Conservation (phyloP, 2,329 filamentous ascomycete species). For the Xylaria multiplex region DNA sequence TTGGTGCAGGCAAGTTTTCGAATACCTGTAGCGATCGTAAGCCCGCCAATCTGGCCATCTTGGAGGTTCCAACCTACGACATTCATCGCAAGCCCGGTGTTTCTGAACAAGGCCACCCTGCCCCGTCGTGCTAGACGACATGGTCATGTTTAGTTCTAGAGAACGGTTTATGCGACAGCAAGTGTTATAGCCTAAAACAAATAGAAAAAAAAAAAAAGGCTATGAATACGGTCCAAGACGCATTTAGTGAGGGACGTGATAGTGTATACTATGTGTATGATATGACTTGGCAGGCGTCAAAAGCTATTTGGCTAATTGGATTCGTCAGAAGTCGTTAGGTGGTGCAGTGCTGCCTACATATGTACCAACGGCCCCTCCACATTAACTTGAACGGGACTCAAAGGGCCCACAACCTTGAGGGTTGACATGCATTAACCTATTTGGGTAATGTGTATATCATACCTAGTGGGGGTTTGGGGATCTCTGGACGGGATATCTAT, state of each 20-base stretch:
- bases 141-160: slow-evolving; percentile 5
- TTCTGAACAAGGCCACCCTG: slow-evolving; percentile 52
- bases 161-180: slow-evolving; percentile 3
- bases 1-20: slow-evolving; percentile 74
- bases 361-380: neutral
- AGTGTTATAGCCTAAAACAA: neutral
- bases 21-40: slow-evolving; percentile 55
- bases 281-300: neutral
- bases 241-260: neutral
- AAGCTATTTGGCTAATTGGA: neutral
- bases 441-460: no score
- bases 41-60: slow-evolving; percentile 2
- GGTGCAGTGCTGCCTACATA: neutral
- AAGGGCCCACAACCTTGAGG: no score
- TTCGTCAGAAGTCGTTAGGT: neutral
- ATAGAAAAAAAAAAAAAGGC: neutral
- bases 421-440: no score
- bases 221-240: neutral
- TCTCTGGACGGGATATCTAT: no score
- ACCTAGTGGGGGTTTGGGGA: no score
- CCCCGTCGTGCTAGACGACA: slow-evolving; percentile 29
- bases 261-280: neutral
- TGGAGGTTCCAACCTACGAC: slow-evolving; percentile 61
- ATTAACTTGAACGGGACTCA: neutral
- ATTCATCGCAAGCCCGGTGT: slow-evolving; percentile 73